Evolutionary conservation across 257 asterid genomes (phyloP), one percentile per base, ranked within the genome.

Genomic region (Solanum ossicruentum): DNA sequence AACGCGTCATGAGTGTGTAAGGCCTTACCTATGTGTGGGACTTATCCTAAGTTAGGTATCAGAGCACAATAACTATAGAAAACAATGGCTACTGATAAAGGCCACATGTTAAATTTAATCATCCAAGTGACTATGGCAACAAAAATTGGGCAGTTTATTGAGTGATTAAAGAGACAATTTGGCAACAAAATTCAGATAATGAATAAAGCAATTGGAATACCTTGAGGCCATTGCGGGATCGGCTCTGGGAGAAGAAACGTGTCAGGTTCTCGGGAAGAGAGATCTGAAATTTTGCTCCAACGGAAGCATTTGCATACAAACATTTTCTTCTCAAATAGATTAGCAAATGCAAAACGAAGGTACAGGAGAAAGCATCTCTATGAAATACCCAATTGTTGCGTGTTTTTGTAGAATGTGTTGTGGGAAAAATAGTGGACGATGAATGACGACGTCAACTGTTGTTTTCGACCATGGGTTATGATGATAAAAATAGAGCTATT

Each of bases 151-250:
- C 23, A 67, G 16, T 67, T 10, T 6, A 83, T 15, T 47, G 18
- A 54, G 18, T 54, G 43, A 47, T 18, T 51, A 1, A 75, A 72
- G 77, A 58, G 32, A 45, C 71, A 61, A 72, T 18, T 65, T 26
- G 3, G 10, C 43, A 28, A 66, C 45, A 66, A 13, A 66, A 16
- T 15, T 67, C 47, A 1, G 11, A 20, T 60, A 60, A 60, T 9
- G 39, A 83, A 2, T 43, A 39, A 36, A 17, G 6, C 11, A 12
- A 15, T 15, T 52, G 8, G 47, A 63, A 51, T 84, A 92, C 98
- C 97, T 88, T 86, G 90, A 65, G 97, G 97, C 98, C 99, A 96
- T 85, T 86, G 90, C 1, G 99, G 98, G 83, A 96, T 87, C 55
- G 98, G 93, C 28, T 91, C 93, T 84, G 99, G 98, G 12, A 95